Evolutionary conservation across 75 land plant species (phyloP).

Genomic region (Azolla pinnata): DNA sequence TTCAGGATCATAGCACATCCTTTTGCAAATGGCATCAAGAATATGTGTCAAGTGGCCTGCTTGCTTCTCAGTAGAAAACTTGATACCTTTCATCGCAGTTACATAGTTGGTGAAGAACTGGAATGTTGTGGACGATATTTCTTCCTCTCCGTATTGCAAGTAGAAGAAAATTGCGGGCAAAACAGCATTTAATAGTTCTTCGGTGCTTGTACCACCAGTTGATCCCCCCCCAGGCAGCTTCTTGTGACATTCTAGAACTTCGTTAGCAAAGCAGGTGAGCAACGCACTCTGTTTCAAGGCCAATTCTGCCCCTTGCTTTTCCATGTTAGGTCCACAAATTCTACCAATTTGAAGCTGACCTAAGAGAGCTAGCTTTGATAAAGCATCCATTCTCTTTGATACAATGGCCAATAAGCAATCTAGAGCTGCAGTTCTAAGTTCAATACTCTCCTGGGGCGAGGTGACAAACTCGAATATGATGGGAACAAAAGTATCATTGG

Average conservation of each 20-base stretch:
- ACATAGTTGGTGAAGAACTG: conserved; percentile 75
- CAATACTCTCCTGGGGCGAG: conserved; percentile 28
- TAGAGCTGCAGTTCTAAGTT: conserved; percentile 71
- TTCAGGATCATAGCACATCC: conserved; percentile 57
- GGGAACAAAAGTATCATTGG: conserved; percentile 69
- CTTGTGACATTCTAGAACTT: conserved; percentile 70
- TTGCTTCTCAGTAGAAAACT: conserved; percentile 50
- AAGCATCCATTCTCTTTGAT: conserved; percentile 78
- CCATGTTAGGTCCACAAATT: conserved; percentile 48
- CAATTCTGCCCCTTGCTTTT: conserved; percentile 52
- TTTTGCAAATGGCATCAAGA: conserved; percentile 47
- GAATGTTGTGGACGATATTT: conserved; percentile 47
- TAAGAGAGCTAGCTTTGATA: conserved; percentile 60
- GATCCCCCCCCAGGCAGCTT: conserved; percentile 37
- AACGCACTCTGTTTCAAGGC: conserved; percentile 44
- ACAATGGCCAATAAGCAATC: conserved; percentile 69
- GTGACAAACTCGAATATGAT: conserved; percentile 67
- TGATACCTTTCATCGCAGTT: conserved; percentile 49
- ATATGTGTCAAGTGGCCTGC: conserved; percentile 55
- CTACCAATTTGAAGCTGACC: conserved; percentile 48
- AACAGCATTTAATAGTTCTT: conserved; percentile 71
- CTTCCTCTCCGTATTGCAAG: conserved; percentile 63
- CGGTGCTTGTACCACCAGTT: conserved; percentile 14
- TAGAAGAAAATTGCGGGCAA: conserved; percentile 83
- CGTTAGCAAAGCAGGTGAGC: conserved; percentile 71